Conservation (phyloP, 2,329 filamentous ascomycete species). For the Calonectria leucothoes region DNA sequence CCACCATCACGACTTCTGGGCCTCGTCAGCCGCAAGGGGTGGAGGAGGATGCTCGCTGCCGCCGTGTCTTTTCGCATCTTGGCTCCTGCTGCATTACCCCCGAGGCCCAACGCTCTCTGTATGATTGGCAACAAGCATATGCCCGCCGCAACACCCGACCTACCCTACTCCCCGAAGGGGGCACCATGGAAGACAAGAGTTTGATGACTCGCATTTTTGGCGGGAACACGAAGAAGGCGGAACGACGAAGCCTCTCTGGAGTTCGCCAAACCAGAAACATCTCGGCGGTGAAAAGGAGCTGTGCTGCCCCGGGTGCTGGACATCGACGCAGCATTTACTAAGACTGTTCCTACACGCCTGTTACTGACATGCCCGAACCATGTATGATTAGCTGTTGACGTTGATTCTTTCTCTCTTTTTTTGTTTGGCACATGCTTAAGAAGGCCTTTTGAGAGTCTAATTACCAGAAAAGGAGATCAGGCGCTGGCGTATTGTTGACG, state of each 20-base stretch:
- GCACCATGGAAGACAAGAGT: slow-evolving; percentile 44
- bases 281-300: slow-evolving; percentile 5
- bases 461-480: not conserved
- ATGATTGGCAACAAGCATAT: slow-evolving; percentile 61
- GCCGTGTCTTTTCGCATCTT: slow-evolving; percentile 60
- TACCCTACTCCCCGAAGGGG: slow-evolving; percentile 53
- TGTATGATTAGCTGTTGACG: not conserved
- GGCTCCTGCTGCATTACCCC: slow-evolving; percentile 58
- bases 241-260: slow-evolving; percentile 35
- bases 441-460: not conserved
- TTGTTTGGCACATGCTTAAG: not conserved
- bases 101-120: slow-evolving; percentile 60
- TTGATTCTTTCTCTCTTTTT: not conserved
- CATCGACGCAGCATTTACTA: slow-evolving; percentile 34
- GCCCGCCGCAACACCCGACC: slow-evolving; percentile 54
- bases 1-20: slow-evolving; percentile 33
- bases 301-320: slow-evolving; percentile 1
- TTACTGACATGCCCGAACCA: not conserved
- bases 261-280: slow-evolving; percentile 19
- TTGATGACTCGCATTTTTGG: slow-evolving; percentile 46
- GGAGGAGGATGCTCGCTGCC: slow-evolving; percentile 56
- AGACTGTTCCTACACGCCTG: not conserved
- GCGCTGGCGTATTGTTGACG: not conserved
- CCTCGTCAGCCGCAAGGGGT: slow-evolving; percentile 14
- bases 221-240: slow-evolving; percentile 27